phyloP scores from a whole-genome alignment of 2,329 filamentous ascomycete genomes.

The Xylaria sp. region DNA sequence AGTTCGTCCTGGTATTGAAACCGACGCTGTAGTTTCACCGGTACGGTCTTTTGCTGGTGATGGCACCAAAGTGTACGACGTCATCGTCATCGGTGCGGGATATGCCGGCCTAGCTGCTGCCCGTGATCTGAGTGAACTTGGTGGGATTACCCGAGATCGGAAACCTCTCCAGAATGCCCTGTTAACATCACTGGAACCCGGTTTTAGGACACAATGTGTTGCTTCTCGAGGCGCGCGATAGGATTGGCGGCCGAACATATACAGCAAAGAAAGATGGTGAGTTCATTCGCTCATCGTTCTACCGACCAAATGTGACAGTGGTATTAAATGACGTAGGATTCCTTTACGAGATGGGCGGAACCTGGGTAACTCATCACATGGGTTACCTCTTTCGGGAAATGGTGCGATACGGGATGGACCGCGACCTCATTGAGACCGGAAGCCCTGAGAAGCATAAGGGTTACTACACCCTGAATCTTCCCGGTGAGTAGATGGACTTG shows the following conservation, averaged over 20 bases:
- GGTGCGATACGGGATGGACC: not conserved
- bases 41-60: too few species aligned
- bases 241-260: not conserved
- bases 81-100: not conserved
- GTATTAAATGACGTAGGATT: too few species aligned
- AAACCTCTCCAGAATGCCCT: too few species aligned
- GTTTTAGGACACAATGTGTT: not conserved
- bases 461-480: too few species aligned
- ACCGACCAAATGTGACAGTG: too few species aligned
- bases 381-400: not conserved
- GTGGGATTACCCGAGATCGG: not conserved
- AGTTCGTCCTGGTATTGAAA: too few species aligned
- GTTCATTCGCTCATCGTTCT: too few species aligned
- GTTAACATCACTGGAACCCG: too few species aligned
- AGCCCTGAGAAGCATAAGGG: too few species aligned
- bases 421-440: not conserved
- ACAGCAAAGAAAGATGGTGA: not conserved
- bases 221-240: constrained; percentile 3
- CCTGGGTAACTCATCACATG: not conserved
- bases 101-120: not conserved
- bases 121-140: not conserved
- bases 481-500: too few species aligned
- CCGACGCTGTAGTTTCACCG: too few species aligned
- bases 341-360: constrained; percentile 1
- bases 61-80: not conserved